A percentile compares a stretch with the other conserved stretches of the same genome.
These are phyloP conservation scores for Aspergillus japonicus DNA, from an alignment of 2,329 filamentous ascomycete genomes.

Conservation along the genomic window DNA sequence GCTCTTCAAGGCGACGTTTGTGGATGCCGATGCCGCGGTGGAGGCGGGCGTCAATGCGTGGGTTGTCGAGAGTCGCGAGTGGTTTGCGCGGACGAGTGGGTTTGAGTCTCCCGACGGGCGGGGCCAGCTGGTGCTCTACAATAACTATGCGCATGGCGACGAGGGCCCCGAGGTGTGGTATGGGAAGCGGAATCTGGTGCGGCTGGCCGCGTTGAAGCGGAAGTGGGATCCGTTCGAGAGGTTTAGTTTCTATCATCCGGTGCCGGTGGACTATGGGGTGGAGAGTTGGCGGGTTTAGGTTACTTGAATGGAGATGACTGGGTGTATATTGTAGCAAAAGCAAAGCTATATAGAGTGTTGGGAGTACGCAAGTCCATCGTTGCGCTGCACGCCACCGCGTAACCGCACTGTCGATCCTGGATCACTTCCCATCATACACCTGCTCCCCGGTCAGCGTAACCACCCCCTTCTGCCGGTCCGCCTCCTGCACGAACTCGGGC, in stretches of 20 bases:
- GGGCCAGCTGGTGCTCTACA: neutral
- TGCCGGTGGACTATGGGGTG: neutral
- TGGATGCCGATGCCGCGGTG: neutral
- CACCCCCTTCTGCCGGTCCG: constrained; percentile 29
- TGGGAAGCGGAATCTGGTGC: neutral
- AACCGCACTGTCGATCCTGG: too few relatives aligned
- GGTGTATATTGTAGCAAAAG: too few relatives aligned
- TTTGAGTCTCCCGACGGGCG: neutral
- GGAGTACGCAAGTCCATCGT: too few relatives aligned
- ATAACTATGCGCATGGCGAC: constrained; percentile 4
- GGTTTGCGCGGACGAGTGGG: neutral
- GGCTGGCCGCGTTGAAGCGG: neutral
- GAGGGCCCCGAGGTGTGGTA: neutral
- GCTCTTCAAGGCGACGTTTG: neutral
- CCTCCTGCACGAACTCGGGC: constrained; percentile 19
- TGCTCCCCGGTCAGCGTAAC: constrained; percentile 27
- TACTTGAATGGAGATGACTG: too few relatives aligned
- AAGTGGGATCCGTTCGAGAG: neutral
- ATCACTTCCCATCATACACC: constrained; percentile 32
- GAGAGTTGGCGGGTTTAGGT: neutral
- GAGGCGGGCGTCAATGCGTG: neutral
- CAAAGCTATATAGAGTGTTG: too few relatives aligned
- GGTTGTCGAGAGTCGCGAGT: neutral
- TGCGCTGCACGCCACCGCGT: too few relatives aligned
- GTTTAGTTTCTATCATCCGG: neutral